Percentiles rank a stretch among this genome's conserved stretches.
These are phyloP conservation scores for Tulasnella sp. DNA, from an alignment of 768 basidiomycete species.

Conservation along the genomic window DNA sequence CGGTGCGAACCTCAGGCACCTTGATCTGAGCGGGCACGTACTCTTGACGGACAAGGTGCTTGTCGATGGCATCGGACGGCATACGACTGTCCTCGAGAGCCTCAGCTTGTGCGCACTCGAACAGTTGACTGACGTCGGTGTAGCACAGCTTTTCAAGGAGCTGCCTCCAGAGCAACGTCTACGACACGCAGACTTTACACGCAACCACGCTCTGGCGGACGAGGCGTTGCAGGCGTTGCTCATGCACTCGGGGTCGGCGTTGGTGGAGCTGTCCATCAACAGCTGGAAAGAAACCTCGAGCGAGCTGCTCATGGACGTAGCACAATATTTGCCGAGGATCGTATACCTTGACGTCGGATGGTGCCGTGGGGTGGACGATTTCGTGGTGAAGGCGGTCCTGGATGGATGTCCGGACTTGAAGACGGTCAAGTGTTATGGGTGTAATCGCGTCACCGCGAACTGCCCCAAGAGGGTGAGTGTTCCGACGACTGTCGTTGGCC, in stretches of 20 bases:
- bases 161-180: slow-evolving; percentile 36
- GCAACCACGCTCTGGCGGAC: slow-evolving; percentile 43
- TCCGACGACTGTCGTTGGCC: not conserved
- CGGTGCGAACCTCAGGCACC: slow-evolving; percentile 42
- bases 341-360: slow-evolving; percentile 70
- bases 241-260: slow-evolving; percentile 45
- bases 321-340: slow-evolving; percentile 24
- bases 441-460: slow-evolving; percentile 36
- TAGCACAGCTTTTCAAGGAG: slow-evolving; percentile 54
- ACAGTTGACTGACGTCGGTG: slow-evolving; percentile 56
- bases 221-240: slow-evolving; percentile 51
- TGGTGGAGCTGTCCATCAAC: slow-evolving; percentile 59
- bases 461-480: slow-evolving; percentile 39
- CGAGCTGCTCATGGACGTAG: slow-evolving; percentile 33
- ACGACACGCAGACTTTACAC: slow-evolving; percentile 43
- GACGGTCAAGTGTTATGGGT: slow-evolving; percentile 44
- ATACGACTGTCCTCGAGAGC: slow-evolving; percentile 36
- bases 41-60: slow-evolving; percentile 51
- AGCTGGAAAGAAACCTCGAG: slow-evolving; percentile 54
- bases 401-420: slow-evolving; percentile 32
- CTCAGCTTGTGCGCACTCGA: slow-evolving; percentile 46
- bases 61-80: slow-evolving; percentile 41
- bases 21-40: slow-evolving; percentile 62
- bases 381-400: slow-evolving; percentile 58
- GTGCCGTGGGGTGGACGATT: slow-evolving; percentile 75